Conservation (phyloP, 1,139 yeast genomes). For the Arxiozyma bovina region DNA sequence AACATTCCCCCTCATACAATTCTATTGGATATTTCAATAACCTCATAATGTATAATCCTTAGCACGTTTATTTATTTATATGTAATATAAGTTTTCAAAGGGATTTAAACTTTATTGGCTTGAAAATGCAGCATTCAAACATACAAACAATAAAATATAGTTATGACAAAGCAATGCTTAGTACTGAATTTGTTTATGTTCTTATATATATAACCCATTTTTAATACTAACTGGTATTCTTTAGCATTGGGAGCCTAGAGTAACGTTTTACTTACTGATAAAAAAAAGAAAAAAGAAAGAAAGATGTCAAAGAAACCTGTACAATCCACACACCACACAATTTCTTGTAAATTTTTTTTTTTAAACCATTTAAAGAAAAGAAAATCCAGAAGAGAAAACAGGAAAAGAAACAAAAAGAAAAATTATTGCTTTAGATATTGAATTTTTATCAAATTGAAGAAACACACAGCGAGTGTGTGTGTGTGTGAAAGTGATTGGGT, state of each 20-base stretch:
- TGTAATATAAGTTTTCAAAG: neutral
- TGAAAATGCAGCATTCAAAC: neutral
- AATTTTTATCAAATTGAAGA: neutral
- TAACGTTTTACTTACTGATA: too few relatives aligned
- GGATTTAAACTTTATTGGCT: neutral
- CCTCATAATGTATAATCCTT: slow-evolving; percentile 23
- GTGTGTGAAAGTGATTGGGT: too few relatives aligned
- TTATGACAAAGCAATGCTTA: too few relatives aligned
- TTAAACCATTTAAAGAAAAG: neutral
- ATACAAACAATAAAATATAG: too few relatives aligned
- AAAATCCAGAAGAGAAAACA: neutral
- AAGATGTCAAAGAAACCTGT: neutral
- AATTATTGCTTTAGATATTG: neutral
- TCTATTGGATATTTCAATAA: slow-evolving; percentile 31
- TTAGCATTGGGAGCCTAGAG: too few relatives aligned
- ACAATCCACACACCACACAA: neutral
- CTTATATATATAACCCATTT: neutral
- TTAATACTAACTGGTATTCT: too few relatives aligned
- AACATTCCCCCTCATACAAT: slow-evolving; percentile 1
- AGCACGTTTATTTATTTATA: neutral
- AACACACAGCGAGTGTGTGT: too few relatives aligned
- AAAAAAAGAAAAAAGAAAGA: too few relatives aligned
- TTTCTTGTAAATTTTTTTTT: too few relatives aligned
- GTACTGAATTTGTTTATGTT: too few relatives aligned
- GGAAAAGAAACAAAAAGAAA: too few relatives aligned